Conservation (phyloP, 352 stramenopile species). For the Globisporangium cystogenes region DNA sequence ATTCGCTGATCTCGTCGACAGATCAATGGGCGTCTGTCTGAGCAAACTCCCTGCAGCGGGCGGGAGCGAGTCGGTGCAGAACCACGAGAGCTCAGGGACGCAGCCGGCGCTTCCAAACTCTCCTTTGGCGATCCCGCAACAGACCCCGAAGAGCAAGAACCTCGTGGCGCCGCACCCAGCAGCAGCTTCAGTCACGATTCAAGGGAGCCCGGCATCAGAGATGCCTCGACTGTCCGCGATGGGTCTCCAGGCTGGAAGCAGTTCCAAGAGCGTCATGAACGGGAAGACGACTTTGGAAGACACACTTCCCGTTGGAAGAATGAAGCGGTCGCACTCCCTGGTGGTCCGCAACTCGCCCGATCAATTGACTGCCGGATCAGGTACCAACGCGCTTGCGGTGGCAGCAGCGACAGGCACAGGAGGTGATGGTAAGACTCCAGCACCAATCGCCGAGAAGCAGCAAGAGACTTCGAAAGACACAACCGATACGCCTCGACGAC, state of each 20-base stretch:
- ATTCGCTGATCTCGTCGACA: background rate
- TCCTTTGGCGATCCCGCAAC: background rate
- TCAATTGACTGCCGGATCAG: background rate
- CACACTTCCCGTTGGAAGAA: background rate
- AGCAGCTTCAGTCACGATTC: too few relatives aligned
- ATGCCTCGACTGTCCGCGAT: too few relatives aligned
- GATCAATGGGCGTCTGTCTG: constrained; percentile 7
- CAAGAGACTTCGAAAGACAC: background rate
- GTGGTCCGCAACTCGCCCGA: background rate
- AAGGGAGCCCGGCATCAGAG: background rate
- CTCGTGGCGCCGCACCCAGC: constrained; percentile 12
- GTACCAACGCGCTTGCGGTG: background rate
- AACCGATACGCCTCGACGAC: background rate
- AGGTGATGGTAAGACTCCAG: too few relatives aligned
- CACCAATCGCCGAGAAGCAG: too few relatives aligned
- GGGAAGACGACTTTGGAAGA: background rate
- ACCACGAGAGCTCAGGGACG: background rate
- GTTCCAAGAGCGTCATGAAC: background rate
- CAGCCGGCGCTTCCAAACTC: background rate
- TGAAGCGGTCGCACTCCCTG: constrained; percentile 9
- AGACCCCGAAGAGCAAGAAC: constrained; percentile 4
- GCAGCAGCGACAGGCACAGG: too few relatives aligned
- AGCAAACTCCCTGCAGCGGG: constrained; percentile 10
- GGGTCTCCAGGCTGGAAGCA: too few relatives aligned
- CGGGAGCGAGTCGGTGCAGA: background rate